These are phyloP conservation scores for Arthromyces matolae DNA, from an alignment of 768 basidiomycete species.

Conservation along the genomic window DNA sequence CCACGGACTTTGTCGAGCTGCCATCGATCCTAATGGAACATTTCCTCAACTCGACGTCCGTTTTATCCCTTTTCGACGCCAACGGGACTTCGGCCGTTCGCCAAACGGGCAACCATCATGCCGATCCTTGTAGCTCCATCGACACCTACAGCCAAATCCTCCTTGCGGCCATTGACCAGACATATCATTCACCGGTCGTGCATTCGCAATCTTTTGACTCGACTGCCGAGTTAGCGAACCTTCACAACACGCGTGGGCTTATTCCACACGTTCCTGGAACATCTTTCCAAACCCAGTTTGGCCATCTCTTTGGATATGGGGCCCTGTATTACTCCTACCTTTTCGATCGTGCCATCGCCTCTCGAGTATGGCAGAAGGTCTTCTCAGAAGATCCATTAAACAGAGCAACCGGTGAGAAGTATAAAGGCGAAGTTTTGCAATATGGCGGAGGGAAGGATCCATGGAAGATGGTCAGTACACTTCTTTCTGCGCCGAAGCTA, in stretches of 20 bases:
- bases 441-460: constrained; percentile 91
- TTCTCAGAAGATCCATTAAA: constrained; percentile 68
- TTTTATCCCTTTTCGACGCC: constrained; percentile 74
- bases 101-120: constrained; percentile 61
- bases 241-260: constrained; percentile 68
- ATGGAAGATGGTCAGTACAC: constrained; percentile 82
- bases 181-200: constrained; percentile 75
- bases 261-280: constrained; percentile 84
- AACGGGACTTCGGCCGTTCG: constrained; percentile 42
- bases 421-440: constrained; percentile 68
- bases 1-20: constrained; percentile 97
- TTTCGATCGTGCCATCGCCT: constrained; percentile 94
- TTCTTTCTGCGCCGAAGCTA: constrained; percentile 64
- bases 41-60: constrained; percentile 81
- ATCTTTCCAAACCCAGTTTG: constrained; percentile 93
- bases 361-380: constrained; percentile 78
- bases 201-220: constrained; percentile 64
- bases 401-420: constrained; percentile 75
- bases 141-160: constrained; percentile 91
- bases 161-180: constrained; percentile 84
- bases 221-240: constrained; percentile 55
- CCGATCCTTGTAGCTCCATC: constrained; percentile 75
- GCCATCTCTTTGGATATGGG: constrained; percentile 93
- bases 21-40: constrained; percentile 99
- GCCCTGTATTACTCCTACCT: constrained; percentile 98